Evolutionary conservation across 2,329 filamentous ascomycete genomes (phyloP), one percentile per base, ranked within the genome.

Genomic region (Trichoderma sp.): DNA sequence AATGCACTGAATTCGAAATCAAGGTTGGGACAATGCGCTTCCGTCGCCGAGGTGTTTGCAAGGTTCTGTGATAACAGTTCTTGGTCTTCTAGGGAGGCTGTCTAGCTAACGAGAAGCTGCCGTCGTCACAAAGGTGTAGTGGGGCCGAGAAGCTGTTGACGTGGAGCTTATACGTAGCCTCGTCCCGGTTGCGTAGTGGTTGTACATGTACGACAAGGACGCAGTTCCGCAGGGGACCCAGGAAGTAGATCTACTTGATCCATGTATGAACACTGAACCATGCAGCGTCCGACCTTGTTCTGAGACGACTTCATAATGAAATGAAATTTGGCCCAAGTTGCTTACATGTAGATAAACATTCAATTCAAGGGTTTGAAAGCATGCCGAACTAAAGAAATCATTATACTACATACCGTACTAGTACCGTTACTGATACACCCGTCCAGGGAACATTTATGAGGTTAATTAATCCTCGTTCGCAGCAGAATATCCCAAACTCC

Each of bases 401-500:
- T 53, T 65, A 34, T 36, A 36, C 43, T 53, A 65, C 60, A 65
- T 65, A 70, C 28, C 39, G 51, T 61, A 61, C 65, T 61, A 60
- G 36, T 51, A 61, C 53, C 43, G 30, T 51, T 51, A 61, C 65
- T 69, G 26, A 32, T 69, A 60, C 65, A 69, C n/a, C 56, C 36
- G 28, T 18, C 65, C 56, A 60, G 65, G 36, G 43, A 69, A 67
- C 32, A 60, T 28, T 39, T 61, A 6, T 32, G 34, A 61, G 36
- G 26, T n/a, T 18, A 64, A 70, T 36, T 12, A 64, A 70, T 36
- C 56, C 60, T 70, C 68, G 53, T 70, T 65, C 24, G 24, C 24
- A 70, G 60, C 57, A 63, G 53, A 70, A 65, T 65, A 63, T 70
- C 57, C 60, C 47, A 65, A 70, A 70, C 57, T 70, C 68, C 60